These are phyloP conservation scores for Salvia sclarea DNA, from an alignment of 305 asterid genomes.

Conservation along the genomic window DNA sequence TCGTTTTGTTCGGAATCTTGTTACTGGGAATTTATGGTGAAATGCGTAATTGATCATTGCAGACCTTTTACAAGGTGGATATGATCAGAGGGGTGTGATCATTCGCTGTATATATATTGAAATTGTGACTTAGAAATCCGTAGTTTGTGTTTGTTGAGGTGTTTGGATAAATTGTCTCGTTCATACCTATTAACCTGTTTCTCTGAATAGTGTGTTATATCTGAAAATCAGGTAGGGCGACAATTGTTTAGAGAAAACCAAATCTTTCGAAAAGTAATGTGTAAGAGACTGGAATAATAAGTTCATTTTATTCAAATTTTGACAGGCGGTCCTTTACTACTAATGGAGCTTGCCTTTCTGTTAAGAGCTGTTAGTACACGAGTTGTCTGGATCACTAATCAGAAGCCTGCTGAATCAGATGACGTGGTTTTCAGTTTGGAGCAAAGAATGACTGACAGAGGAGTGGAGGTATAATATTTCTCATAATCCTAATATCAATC, in stretches of 20 bases:
- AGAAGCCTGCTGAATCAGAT: constrained; percentile 65
- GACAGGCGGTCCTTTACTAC: constrained; percentile 83
- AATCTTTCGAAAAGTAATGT: not conserved
- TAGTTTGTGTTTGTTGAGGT: not conserved
- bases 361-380: constrained; percentile 77
- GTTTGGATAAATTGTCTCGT: not conserved
- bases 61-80: not conserved
- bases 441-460: constrained; percentile 71
- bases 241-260: not conserved
- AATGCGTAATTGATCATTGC: constrained; percentile 3
- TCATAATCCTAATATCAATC: constrained; percentile 17
- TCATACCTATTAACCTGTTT: not conserved
- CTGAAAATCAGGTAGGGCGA: not conserved
- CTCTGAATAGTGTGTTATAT: not conserved
- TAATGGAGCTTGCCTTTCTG: constrained; percentile 96
- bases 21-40: not conserved
- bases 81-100: not conserved
- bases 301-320: constrained; percentile 20
- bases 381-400: constrained; percentile 88
- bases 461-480: constrained; percentile 66
- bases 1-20: not conserved
- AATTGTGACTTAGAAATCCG: not conserved
- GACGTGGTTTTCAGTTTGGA: constrained; percentile 75
- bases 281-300: constrained; percentile 9
- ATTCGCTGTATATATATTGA: not conserved